Percentiles rank a stretch among this genome's conserved stretches.
These are phyloP conservation scores for Phytophthora aleatoria DNA, from an alignment of 352 stramenopile genomes.

Conservation along the genomic window DNA sequence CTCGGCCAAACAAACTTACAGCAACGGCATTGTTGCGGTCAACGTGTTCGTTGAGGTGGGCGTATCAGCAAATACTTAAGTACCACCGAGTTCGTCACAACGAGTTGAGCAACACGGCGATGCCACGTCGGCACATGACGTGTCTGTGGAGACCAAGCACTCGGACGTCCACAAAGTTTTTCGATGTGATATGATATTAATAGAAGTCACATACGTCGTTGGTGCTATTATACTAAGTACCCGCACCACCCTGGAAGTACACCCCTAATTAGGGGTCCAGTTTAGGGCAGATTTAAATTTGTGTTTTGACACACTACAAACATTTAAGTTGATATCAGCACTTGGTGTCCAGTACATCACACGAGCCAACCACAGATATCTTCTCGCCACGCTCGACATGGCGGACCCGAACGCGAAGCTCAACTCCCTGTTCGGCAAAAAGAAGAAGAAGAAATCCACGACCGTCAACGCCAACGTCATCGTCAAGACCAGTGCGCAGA, in stretches of 20 bases:
- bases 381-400: constrained; percentile 24
- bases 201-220: no score
- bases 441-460: constrained; percentile 84
- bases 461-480: constrained; percentile 83
- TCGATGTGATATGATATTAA: neutral
- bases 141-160: neutral
- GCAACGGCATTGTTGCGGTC: neutral
- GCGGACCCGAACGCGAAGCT: constrained; percentile 70
- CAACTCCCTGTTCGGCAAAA: constrained; percentile 86
- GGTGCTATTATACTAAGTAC: no score
- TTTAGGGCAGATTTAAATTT: neutral
- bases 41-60: constrained; percentile 3
- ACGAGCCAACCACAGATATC: constrained; percentile 26
- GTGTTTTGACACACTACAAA: neutral
- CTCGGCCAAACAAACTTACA: neutral
- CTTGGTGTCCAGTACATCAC: constrained; percentile 1
- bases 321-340: neutral
- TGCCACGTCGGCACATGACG: neutral
- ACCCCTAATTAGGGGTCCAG: no score
- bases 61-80: neutral
- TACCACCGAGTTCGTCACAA: constrained; percentile 2
- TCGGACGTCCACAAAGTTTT: no score
- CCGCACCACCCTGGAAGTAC: no score
- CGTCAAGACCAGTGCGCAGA: constrained; percentile 62
- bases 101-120: constrained; percentile 10